These are phyloP conservation scores for Umbilicus rupestris DNA, from an alignment of 164 flowering plant species.

Conservation along the genomic window DNA sequence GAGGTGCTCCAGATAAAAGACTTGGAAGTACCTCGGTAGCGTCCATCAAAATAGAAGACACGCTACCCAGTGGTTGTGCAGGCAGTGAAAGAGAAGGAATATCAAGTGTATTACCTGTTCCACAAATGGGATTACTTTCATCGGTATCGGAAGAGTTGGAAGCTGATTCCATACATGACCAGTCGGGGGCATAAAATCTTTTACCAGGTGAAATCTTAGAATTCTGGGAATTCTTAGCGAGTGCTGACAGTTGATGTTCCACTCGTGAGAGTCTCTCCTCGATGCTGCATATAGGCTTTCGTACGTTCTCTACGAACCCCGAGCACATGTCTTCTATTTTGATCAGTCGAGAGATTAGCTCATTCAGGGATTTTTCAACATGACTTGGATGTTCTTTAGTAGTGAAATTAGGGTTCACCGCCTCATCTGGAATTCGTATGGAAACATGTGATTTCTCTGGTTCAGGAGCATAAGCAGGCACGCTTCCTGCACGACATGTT, in stretches of 20 bases:
- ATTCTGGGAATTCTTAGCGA: constrained; percentile 24
- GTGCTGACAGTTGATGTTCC: constrained; percentile 53
- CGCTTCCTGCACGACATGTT: constrained; percentile 9
- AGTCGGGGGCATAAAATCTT: constrained; percentile 43
- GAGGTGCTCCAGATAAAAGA: constrained; percentile 51
- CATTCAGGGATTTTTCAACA: constrained; percentile 45
- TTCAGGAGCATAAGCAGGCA: constrained; percentile 1
- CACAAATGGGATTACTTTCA: constrained; percentile 13
- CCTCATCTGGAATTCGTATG: constrained; percentile 14
- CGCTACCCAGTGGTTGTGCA: constrained; percentile 11
- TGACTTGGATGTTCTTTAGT: constrained; percentile 13
- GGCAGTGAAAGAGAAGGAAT: constrained; percentile 12
- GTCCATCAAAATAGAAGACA: constrained; percentile 14
- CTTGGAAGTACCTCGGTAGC: constrained; percentile 24
- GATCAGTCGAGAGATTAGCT: constrained; percentile 55
- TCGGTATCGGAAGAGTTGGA: constrained; percentile 26
- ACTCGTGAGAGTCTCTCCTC: constrained; percentile 62
- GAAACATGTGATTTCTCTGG: constrained; percentile 10
- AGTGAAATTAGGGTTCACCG: constrained; percentile 14
- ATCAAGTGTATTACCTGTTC: not conserved
- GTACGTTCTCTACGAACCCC: constrained; percentile 72
- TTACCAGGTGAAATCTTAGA: constrained; percentile 24
- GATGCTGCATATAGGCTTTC: constrained; percentile 56
- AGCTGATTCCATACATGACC: constrained; percentile 32
- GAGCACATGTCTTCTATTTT: constrained; percentile 53